Evolutionary conservation across 352 stramenopile species (phyloP).

Genomic region (Phytophthora uliginosa): DNA sequence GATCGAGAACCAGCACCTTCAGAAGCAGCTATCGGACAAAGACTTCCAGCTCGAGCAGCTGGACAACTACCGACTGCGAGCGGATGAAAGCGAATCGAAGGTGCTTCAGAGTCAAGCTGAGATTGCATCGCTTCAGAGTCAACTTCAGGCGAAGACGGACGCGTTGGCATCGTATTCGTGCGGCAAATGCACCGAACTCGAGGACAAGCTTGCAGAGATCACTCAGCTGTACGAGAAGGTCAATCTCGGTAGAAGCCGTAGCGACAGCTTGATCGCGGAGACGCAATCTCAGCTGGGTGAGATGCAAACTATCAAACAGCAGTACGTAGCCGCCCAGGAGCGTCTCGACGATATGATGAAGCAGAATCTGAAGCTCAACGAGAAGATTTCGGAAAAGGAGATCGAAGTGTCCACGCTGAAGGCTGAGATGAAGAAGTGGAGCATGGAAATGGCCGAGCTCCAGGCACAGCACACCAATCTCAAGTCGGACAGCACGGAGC

Average conservation of each 20-base stretch:
- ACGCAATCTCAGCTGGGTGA: constrained; percentile 52
- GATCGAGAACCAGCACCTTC: constrained; percentile 78
- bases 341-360: constrained; percentile 56
- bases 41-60: constrained; percentile 76
- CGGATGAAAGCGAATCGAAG: constrained; percentile 62
- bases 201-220: constrained; percentile 63
- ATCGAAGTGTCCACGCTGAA: constrained; percentile 56
- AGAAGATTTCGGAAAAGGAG: constrained; percentile 68
- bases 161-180: constrained; percentile 46
- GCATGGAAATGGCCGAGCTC: constrained; percentile 47
- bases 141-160: constrained; percentile 48
- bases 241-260: constrained; percentile 64
- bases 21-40: constrained; percentile 74
- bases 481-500: constrained; percentile 54
- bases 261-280: constrained; percentile 67
- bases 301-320: constrained; percentile 57
- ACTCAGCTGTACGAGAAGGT: constrained; percentile 66
- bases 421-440: constrained; percentile 56
- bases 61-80: constrained; percentile 51
- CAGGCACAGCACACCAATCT: constrained; percentile 50
- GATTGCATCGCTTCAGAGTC: constrained; percentile 36
- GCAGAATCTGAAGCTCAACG: constrained; percentile 66
- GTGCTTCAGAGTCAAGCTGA: constrained; percentile 42
- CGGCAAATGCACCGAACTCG: constrained; percentile 50
- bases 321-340: constrained; percentile 43